A percentile compares a stretch with the other conserved stretches of the same genome.
Evolutionary conservation across 2,329 filamentous ascomycete species (phyloP).

Genomic region (Cryphonectria carpinicola): DNA sequence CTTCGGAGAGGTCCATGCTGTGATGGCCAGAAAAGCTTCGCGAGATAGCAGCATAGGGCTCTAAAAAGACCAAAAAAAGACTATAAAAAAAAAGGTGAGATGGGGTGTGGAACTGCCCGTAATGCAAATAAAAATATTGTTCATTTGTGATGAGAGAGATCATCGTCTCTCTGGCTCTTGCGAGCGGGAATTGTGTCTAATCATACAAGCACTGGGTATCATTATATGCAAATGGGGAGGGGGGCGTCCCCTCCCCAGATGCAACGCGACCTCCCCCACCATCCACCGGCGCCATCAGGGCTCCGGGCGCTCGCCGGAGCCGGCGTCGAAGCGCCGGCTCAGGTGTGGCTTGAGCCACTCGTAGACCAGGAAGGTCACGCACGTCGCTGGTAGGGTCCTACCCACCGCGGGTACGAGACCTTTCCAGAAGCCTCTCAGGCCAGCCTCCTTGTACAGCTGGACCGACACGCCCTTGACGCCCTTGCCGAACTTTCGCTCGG

Average conservation of each 20-base stretch:
- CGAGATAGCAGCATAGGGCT: not conserved
- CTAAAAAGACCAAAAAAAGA: not conserved
- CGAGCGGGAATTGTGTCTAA: conserved; percentile 10
- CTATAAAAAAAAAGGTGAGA: not conserved
- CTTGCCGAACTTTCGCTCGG: conserved; percentile 72
- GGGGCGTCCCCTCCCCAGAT: not conserved
- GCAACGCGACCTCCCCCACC: not conserved
- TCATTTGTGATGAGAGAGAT: not conserved
- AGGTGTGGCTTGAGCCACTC: conserved; percentile 86
- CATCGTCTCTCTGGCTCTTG: not conserved
- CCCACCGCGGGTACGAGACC: conserved; percentile 88
- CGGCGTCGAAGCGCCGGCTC: conserved; percentile 28
- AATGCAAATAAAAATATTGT: not conserved
- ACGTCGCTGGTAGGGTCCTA: conserved; percentile 89
- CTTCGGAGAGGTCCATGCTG: not conserved
- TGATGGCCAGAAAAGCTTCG: not conserved
- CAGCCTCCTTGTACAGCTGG: conserved; percentile 80
- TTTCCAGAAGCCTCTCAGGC: conserved; percentile 84
- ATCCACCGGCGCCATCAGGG: not conserved
- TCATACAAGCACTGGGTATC: conserved; percentile 11
- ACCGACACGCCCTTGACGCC: conserved; percentile 70
- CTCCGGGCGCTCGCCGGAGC: not conserved
- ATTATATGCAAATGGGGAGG: conserved; percentile 6
- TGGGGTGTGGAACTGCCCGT: not conserved
- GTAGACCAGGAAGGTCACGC: conserved; percentile 96